These are phyloP conservation scores for Plasmodium billcollinsi DNA, from an alignment of 169 alveolate species.

Conservation along the genomic window DNA sequence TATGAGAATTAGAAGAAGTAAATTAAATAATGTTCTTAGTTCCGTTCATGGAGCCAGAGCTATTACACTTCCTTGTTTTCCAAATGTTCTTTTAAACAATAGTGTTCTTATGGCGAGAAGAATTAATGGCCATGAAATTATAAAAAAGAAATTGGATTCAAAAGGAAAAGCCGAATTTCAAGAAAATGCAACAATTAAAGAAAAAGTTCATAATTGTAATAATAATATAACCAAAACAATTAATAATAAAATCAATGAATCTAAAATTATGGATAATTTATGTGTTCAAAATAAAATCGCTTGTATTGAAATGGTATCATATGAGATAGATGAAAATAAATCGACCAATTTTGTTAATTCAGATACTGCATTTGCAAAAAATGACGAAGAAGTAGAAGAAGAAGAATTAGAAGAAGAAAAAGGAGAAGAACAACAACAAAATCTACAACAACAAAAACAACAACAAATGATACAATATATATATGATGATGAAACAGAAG, in stretches of 20 bases:
- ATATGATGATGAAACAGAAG: background rate
- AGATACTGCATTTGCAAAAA: constrained; percentile 19
- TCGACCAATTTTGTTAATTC: constrained; percentile 50
- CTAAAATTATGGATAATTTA: background rate
- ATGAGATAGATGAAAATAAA: constrained; percentile 52
- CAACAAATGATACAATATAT: background rate
- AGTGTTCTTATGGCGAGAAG: constrained; percentile 69
- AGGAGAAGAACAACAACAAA: background rate
- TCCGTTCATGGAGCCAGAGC: constrained; percentile 69
- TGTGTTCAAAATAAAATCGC: constrained; percentile 20
- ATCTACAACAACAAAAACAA: background rate
- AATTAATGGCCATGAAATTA: constrained; percentile 9
- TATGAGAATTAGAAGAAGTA: constrained; percentile 55
- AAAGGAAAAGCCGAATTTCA: background rate
- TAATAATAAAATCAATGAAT: constrained; percentile 3
- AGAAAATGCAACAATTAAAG: constrained; percentile 10
- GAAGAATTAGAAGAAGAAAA: background rate
- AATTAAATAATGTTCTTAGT: constrained; percentile 72
- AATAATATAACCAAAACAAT: background rate
- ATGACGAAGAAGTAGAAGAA: constrained; percentile 20
- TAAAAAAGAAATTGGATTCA: constrained; percentile 24
- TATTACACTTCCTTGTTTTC: constrained; percentile 62
- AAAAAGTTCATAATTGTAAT: background rate
- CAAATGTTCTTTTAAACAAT: constrained; percentile 73
- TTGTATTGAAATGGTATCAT: background rate